phyloP scores from a whole-genome alignment of 2,329 filamentous ascomycete species.

The Nemania abortiva region DNA sequence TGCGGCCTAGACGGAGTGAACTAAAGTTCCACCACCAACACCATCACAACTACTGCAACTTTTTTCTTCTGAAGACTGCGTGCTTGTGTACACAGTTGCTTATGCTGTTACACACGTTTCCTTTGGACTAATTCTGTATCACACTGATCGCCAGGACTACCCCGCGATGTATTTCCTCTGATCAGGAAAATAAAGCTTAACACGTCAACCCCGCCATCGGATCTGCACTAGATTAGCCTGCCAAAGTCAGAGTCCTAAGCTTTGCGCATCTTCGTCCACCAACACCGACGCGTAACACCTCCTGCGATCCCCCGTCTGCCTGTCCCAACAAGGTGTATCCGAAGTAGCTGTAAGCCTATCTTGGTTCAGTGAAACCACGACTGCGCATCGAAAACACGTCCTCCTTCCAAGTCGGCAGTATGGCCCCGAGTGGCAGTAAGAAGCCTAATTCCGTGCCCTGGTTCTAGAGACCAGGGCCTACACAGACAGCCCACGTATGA shows the following conservation, averaged over 20 bases:
- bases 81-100: not conserved
- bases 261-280: not conserved
- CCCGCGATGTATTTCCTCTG: conserved; percentile 33
- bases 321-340: conserved; percentile 5
- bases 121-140: not conserved
- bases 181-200: conserved; percentile 19
- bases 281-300: conserved; percentile 22
- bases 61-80: not conserved
- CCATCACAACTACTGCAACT: not conserved
- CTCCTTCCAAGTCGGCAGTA: conserved; percentile 40
- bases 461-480: not conserved
- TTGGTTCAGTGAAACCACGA: conserved; percentile 1
- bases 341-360: conserved; percentile 5
- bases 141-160: conserved; percentile 8
- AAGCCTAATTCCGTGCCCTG: conserved; percentile 21
- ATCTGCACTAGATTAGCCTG: conserved; percentile 14
- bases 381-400: not conserved
- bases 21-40: conserved; percentile 3
- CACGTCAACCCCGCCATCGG: conserved; percentile 33
- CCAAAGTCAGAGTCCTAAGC: not conserved
- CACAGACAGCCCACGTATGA: not conserved
- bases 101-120: not conserved
- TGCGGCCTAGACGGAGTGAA: not conserved
- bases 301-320: not conserved
- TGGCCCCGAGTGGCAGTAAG: conserved; percentile 57